phyloP scores from a whole-genome alignment of 192 early-diverging fungal genomes.

The Coemansia sp. region DNA sequence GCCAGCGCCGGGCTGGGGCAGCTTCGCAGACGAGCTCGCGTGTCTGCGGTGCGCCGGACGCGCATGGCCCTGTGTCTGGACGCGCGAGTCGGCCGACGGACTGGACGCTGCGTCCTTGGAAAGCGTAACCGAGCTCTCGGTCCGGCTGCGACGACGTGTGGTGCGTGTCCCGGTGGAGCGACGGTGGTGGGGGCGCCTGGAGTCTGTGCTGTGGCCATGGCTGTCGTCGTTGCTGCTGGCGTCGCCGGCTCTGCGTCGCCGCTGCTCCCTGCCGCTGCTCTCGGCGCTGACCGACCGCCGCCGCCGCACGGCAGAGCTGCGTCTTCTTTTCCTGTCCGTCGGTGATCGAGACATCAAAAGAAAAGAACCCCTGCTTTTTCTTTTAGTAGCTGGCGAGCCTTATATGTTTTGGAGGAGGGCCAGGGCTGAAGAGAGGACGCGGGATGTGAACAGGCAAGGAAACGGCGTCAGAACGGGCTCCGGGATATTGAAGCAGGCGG shows the following conservation, averaged over 20 bases:
- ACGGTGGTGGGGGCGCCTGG: constrained; percentile 4
- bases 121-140: constrained; percentile 1
- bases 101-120: too few relatives aligned
- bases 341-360: constrained; percentile 1
- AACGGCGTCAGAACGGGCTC: too few relatives aligned
- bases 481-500: too few relatives aligned
- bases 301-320: constrained; percentile 9
- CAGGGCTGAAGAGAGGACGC: not conserved
- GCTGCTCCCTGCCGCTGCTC: constrained; percentile 13
- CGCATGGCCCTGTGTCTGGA: not conserved
- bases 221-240: constrained; percentile 2
- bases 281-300: constrained; percentile 29
- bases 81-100: not conserved
- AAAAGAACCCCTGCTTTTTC: too few relatives aligned
- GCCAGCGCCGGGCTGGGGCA: too few relatives aligned
- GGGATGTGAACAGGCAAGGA: too few relatives aligned
- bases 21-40: constrained; percentile 5
- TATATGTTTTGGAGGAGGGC: too few relatives aligned
- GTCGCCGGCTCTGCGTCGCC: not conserved
- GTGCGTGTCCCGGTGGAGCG: not conserved
- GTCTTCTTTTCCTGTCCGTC: constrained; percentile 9
- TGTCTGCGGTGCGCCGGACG: constrained; percentile 8
- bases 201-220: constrained; percentile 8
- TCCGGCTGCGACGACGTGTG: constrained; percentile 11
- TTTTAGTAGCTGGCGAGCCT: not conserved